Conservation (phyloP, 345 rosid species). For the Camelina laxa region DNA sequence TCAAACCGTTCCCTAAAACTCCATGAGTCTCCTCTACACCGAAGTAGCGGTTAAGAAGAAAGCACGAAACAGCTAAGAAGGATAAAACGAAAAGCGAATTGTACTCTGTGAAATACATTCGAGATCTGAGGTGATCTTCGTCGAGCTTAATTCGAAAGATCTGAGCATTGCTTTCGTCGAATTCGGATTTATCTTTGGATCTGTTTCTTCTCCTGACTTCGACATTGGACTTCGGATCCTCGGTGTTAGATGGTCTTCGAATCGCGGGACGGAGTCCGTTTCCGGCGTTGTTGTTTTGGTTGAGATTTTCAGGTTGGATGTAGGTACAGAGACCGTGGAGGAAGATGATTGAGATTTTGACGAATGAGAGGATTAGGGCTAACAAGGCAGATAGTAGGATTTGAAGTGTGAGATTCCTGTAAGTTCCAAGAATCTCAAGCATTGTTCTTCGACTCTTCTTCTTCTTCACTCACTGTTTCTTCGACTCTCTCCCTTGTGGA, state of each 20-base stretch:
- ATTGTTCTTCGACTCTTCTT: slow-evolving; percentile 25
- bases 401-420: slow-evolving; percentile 64
- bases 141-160: slow-evolving; percentile 91
- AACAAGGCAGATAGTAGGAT: slow-evolving; percentile 50
- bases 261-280: slow-evolving; percentile 68
- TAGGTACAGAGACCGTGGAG: slow-evolving; percentile 79
- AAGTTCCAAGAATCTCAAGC: slow-evolving; percentile 49
- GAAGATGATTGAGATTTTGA: slow-evolving; percentile 65
- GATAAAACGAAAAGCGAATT: slow-evolving; percentile 53
- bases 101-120: slow-evolving; percentile 69
- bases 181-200: slow-evolving; percentile 79
- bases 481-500: background rate
- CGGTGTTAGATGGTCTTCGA: slow-evolving; percentile 61
- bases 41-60: slow-evolving; percentile 55
- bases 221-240: slow-evolving; percentile 49
- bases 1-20: slow-evolving; percentile 58
- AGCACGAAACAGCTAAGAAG: slow-evolving; percentile 51
- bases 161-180: slow-evolving; percentile 92
- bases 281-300: slow-evolving; percentile 45
- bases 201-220: slow-evolving; percentile 58
- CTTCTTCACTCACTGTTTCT: slow-evolving; percentile 8
- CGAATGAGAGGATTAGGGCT: slow-evolving; percentile 56
- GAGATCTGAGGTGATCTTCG: slow-evolving; percentile 70
- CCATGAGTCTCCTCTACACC: slow-evolving; percentile 46
- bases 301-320: slow-evolving; percentile 85